Evolutionary conservation across 192 early-diverging fungal genomes (phyloP).

Genomic region (Backusella morwellensis): DNA sequence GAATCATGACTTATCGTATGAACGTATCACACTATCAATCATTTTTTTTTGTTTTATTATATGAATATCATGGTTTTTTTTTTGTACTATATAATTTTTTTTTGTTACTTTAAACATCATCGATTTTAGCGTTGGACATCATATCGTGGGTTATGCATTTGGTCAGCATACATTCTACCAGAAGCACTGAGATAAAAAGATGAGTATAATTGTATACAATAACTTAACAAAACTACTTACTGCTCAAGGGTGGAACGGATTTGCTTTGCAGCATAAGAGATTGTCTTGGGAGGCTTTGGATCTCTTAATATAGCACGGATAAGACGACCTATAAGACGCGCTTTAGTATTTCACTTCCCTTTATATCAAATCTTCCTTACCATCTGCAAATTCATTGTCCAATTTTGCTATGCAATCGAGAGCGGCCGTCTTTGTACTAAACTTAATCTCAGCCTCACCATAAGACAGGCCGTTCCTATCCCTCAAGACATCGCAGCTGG

Average conservation of each 20-base stretch:
- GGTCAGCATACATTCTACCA: slow-evolving; percentile 31
- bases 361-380: slow-evolving; percentile 13
- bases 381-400: slow-evolving; percentile 47
- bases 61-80: no score
- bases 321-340: slow-evolving; percentile 25
- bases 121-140: neutral
- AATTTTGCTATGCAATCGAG: slow-evolving; percentile 41
- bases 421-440: slow-evolving; percentile 38
- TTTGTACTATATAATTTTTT: neutral
- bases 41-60: neutral
- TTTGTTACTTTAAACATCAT: neutral
- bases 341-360: neutral
- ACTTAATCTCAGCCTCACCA: slow-evolving; percentile 48
- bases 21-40: neutral
- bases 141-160: slow-evolving; percentile 12
- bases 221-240: neutral
- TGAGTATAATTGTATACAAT: neutral
- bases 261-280: slow-evolving; percentile 8
- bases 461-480: slow-evolving; percentile 33
- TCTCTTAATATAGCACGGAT: slow-evolving; percentile 33
- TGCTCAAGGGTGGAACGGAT: slow-evolving; percentile 10
- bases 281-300: neutral
- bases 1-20: neutral
- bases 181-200: neutral
- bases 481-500: slow-evolving; percentile 33